Percentiles rank a stretch among this genome's conserved stretches.
phyloP scores from a whole-genome alignment of 202 grass and related monocot genomes.

The Dendrocalamus latiflorus region DNA sequence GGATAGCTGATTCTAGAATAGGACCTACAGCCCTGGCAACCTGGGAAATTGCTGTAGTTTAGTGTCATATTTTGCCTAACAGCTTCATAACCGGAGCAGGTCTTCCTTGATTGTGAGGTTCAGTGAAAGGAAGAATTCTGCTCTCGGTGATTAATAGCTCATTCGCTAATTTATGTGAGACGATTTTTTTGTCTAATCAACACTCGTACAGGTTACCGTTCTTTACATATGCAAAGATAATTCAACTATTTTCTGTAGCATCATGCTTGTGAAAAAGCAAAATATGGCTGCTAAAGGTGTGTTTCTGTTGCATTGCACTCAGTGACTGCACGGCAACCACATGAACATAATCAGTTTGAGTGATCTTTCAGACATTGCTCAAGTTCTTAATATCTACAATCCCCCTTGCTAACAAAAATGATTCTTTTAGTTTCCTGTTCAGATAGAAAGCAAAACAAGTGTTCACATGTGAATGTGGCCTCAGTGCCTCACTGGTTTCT shows the following conservation, averaged over 20 bases:
- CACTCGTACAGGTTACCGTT: not conserved
- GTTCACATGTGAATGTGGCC: not conserved
- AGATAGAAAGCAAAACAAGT: not conserved
- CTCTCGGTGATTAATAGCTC: not conserved
- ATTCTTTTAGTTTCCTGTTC: not conserved
- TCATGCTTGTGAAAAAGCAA: not conserved
- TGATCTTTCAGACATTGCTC: constrained; percentile 2
- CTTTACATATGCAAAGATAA: not conserved
- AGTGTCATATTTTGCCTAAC: not conserved
- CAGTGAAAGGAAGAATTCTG: not conserved
- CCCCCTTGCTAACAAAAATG: not conserved
- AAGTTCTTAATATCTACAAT: not conserved
- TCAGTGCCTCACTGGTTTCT: not conserved
- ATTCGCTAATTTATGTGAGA: not conserved
- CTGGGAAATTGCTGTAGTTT: not conserved
- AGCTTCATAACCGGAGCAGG: not conserved
- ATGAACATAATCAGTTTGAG: not conserved
- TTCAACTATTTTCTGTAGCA: not conserved
- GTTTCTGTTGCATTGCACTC: not conserved
- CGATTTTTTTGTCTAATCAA: not conserved
- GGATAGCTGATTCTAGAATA: not conserved
- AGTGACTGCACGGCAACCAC: not conserved
- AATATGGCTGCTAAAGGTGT: not conserved
- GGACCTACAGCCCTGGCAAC: not conserved
- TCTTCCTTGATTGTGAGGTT: not conserved